These are phyloP conservation scores for Capsella rubella DNA, from an alignment of 441 rosid species.

Conservation along the genomic window DNA sequence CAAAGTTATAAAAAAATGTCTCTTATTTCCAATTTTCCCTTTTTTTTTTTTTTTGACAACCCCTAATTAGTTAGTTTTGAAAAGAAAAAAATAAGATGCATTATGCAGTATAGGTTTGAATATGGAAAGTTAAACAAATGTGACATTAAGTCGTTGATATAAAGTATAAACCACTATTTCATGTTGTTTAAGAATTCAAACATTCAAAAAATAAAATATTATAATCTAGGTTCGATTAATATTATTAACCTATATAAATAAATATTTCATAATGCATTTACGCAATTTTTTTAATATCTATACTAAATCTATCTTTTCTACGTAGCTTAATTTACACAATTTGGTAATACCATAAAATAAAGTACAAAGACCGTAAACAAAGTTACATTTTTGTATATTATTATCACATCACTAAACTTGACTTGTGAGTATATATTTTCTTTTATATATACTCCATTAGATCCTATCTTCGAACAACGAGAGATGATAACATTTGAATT, in stretches of 20 bases:
- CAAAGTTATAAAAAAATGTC: too few species aligned
- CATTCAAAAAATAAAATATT: too few species aligned
- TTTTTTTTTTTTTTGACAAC: too few species aligned
- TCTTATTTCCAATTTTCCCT: too few species aligned
- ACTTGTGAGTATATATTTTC: conserved; percentile 4
- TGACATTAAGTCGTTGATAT: background rate
- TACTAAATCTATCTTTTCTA: background rate
- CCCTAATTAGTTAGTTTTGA: background rate
- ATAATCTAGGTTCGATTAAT: background rate
- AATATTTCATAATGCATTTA: background rate
- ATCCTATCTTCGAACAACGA: conserved; percentile 6
- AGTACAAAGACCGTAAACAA: background rate
- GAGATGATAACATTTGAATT: background rate
- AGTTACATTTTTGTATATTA: background rate
- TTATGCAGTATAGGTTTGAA: background rate
- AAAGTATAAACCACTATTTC: background rate
- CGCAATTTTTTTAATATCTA: background rate
- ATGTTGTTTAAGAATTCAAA: background rate
- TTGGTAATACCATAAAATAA: background rate
- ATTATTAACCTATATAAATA: background rate
- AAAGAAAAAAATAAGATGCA: too few species aligned
- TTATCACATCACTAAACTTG: too few species aligned
- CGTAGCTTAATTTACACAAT: background rate
- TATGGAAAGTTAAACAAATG: background rate
- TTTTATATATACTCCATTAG: background rate